A percentile compares a stretch with the other conserved stretches of the same genome.
Evolutionary conservation across 2,329 filamentous ascomycete species (phyloP).

Genomic region (Penicillium sp.): DNA sequence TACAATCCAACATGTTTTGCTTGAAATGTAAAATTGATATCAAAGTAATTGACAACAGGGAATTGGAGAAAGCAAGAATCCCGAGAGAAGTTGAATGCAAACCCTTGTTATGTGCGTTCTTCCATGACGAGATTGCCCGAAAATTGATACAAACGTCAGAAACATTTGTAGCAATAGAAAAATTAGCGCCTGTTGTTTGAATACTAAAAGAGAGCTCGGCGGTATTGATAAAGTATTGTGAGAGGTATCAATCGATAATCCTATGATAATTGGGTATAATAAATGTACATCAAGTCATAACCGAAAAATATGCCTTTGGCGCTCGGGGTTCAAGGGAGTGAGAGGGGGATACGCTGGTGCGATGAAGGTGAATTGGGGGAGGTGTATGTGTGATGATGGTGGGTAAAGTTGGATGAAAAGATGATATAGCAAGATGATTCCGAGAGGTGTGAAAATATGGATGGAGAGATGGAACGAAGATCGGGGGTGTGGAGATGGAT

Average conservation of each 20-base stretch:
- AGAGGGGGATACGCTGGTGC: not conserved
- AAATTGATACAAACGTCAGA: no score
- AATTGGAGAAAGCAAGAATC: no score
- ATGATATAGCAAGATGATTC: not conserved
- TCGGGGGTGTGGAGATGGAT: not conserved
- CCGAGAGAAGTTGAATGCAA: no score
- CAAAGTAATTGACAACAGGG: not conserved
- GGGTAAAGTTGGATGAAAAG: not conserved
- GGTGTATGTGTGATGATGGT: not conserved
- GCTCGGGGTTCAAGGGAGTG: not conserved
- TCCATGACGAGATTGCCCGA: no score
- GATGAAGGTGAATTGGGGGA: not conserved
- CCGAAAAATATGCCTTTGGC: not conserved
- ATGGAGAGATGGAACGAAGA: not conserved
- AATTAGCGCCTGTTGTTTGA: not conserved
- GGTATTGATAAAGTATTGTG: not conserved
- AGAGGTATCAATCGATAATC: not conserved
- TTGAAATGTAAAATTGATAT: not conserved
- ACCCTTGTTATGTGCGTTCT: no score
- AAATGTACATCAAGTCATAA: conserved; percentile 27
- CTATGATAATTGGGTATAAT: conserved; percentile 22
- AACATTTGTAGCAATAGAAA: not conserved
- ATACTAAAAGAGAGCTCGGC: not conserved
- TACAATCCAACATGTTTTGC: not conserved
- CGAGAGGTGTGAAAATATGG: not conserved